Evolutionary conservation across 225 moss, liverwort and hornwort genomes (phyloP), one percentile per base, ranked within the genome.

Genomic region (Bryum argenteum): DNA sequence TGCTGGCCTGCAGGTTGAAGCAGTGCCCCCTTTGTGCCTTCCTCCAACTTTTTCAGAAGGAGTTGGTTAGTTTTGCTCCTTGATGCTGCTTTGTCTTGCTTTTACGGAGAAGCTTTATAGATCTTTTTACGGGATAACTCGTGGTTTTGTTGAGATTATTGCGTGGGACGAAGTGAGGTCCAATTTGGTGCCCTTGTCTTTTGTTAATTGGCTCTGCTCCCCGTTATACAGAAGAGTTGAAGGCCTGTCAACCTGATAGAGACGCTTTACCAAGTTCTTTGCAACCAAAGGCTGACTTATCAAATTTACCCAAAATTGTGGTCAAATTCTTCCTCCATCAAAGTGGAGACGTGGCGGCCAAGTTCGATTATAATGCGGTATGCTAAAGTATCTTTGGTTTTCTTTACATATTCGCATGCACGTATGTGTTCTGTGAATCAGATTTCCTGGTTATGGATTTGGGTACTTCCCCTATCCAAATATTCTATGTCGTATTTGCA

Each of bases 301-400:
- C 71, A 67, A 79, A 71, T 56, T 4, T 66, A 66, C 61, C 77
- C 11, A 77, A 80, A 69, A 70, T 60, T 65, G 62, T 70, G 39
- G 80, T 96, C 53, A 87, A 70, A 58, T 54, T 96, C 16, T 71
- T 70, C 72, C 89, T 96, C 21, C 90, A 93, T 64, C 87, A 79
- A 69, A 88, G 85, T 79, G 96, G 96, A 58, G 84, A 79, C 64
- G 83, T 96, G 83, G 96, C 91, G 81, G 91, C 93, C 41, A 96
- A 81, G 81, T 91, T 86, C 59, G 93, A 93, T 14, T 96, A 90
- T 63, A 89, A 91, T 84, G n/a, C 60, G 58, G 95, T 93, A 74
- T 60, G 79, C 58, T 71, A n/a, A n/a, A n/a, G n/a, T n/a, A 21
- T 14, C 37, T 45, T 72, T n/a, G n/a, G n/a, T n/a, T n/a, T n/a